Evolutionary conservation across 768 basidiomycete species (phyloP).

Genomic region (Mycena rosella): DNA sequence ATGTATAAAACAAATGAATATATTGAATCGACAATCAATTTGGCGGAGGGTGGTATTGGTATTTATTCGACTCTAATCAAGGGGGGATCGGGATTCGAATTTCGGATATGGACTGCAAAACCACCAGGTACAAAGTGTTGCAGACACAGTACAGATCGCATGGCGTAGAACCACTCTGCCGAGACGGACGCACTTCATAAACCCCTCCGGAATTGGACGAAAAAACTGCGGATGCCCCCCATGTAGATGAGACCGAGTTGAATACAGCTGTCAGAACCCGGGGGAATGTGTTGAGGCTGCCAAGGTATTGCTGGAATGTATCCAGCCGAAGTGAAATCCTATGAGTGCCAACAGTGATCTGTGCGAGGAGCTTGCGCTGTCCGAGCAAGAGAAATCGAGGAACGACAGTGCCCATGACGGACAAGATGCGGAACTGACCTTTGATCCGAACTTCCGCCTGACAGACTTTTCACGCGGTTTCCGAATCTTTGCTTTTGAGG

Average conservation of each 20-base stretch:
- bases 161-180: conserved; percentile 1
- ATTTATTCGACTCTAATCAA: no score
- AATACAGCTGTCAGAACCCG: not conserved
- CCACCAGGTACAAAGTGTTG: conserved; percentile 2
- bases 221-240: conserved; percentile 1
- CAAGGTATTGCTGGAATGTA: conserved; percentile 3
- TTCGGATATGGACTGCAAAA: no score
- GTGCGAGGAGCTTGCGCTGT: conserved; percentile 11
- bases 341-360: not conserved
- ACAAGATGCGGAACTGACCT: conserved; percentile 10
- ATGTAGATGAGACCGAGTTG: conserved; percentile 3
- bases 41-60: no score
- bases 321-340: conserved; percentile 21
- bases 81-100: no score
- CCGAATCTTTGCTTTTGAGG: conserved; percentile 16
- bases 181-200: not conserved
- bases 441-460: conserved; percentile 19
- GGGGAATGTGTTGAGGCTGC: conserved; percentile 14
- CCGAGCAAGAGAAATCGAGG: conserved; percentile 8
- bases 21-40: no score
- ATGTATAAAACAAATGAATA: no score
- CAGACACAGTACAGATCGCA: conserved; percentile 7
- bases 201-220: conserved; percentile 24
- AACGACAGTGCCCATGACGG: not conserved
- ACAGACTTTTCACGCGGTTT: conserved; percentile 5